Conservation (phyloP, 2,329 filamentous ascomycete species). For the Penicillium sp. region DNA sequence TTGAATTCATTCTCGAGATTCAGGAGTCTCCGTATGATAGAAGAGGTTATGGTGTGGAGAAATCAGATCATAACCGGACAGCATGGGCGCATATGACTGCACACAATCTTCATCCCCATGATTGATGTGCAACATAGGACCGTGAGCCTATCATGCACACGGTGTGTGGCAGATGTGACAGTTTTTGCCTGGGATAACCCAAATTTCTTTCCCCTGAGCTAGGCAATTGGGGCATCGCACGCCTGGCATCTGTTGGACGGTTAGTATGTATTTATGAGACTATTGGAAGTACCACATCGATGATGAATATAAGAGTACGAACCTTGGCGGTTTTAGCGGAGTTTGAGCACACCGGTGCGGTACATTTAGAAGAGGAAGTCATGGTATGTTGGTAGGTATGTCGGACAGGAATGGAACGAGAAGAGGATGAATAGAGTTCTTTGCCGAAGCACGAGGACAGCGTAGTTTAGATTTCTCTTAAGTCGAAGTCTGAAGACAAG, state of each 20-base stretch:
- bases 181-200: slow-evolving; percentile 42
- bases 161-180: slow-evolving; percentile 37
- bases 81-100: not conserved
- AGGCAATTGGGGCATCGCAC: slow-evolving; percentile 36
- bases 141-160: slow-evolving; percentile 18
- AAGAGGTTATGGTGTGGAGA: not conserved
- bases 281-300: not conserved
- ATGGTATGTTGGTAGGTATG: slow-evolving; percentile 4
- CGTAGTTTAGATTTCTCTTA: not conserved
- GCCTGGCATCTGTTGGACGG: slow-evolving; percentile 35
- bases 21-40: not conserved
- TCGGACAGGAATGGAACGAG: not conserved
- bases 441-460: not conserved
- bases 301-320: slow-evolving; percentile 1
- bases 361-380: slow-evolving; percentile 8
- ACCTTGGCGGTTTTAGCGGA: slow-evolving; percentile 11
- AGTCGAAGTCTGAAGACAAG: not conserved
- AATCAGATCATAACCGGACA: not conserved
- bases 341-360: slow-evolving; percentile 8
- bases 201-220: slow-evolving; percentile 31
- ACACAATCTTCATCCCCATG: not conserved
- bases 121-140: not conserved
- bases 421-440: not conserved
- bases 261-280: not conserved
- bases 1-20: not conserved